Base-by-base conservation (phyloP, 164 flowering plant species). In the Umbellularia californica region DNA sequence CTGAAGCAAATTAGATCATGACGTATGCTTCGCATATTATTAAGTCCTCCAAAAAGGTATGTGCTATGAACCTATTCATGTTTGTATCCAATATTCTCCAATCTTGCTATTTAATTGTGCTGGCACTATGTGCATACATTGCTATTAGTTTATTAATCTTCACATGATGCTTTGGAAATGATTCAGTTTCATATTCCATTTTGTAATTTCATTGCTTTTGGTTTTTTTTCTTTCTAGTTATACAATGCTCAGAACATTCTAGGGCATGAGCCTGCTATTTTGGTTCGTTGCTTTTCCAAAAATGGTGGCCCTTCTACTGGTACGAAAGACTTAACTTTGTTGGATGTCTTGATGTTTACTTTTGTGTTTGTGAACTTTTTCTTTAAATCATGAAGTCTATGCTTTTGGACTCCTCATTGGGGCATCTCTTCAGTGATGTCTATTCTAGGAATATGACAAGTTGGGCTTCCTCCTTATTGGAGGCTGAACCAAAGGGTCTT, bases 241-340 rank as follows among this genome's bases (percentile, higher is more conserved):
- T n/a, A 7, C n/a, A 67, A 30, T 30, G 69, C 69, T 28, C n/a
- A 33, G 47, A 67, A 30, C 47, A 67, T 67, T 67, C 23, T 67
- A 17, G 15, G 47, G 47, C 47, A 30, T 17, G 69, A 30, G 69
- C 69, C 69, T 15, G 47, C 23, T 1, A 67, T 28, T 67, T 30
- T 67, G 69, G 12, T 67, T 2, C 69, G 69, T 30, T 67, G 69
- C 69, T 67, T 67, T 67, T 67, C 69, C 47, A 67, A 67, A 67
- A 20, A 33, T 33, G 69, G n/a, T 67, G 47, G 69, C 17, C n/a
- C 69, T 17, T 67, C 35, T 30, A 13, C n/a, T 28, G 69, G 33
- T 67, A 67, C 33, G 28, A 35, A 35, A 67, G 50, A 30, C 28
- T 28, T 20, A 41, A 41, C 47, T 41, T 41, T 41, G 11, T 41